A percentile compares a stretch with the other conserved stretches of the same genome.
phyloP scores from a whole-genome alignment of 768 basidiomycete genomes.

The Calocera viscosa region DNA sequence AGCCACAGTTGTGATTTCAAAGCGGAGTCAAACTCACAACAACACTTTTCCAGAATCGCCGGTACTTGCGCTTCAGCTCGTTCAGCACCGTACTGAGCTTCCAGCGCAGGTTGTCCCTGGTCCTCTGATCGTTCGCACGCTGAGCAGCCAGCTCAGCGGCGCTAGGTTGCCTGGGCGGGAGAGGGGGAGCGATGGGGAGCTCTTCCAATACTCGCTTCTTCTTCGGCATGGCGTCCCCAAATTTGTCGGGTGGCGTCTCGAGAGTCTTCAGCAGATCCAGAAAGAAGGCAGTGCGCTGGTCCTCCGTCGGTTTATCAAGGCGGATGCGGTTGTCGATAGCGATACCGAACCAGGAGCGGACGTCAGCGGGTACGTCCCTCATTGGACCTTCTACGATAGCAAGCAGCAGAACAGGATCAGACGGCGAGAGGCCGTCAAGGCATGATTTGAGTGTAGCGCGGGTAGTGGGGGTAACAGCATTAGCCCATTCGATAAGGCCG shows the following conservation, averaged over 20 bases:
- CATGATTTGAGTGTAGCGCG: slow-evolving; percentile 77
- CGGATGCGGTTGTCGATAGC: slow-evolving; percentile 60
- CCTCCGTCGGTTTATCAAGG: slow-evolving; percentile 38
- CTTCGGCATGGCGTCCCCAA: slow-evolving; percentile 77
- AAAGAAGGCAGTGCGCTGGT: slow-evolving; percentile 68
- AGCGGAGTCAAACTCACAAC: slow-evolving; percentile 37
- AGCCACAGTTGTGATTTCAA: background rate
- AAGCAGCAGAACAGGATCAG: slow-evolving; percentile 85
- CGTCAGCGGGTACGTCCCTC: slow-evolving; percentile 59
- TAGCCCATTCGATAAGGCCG: slow-evolving; percentile 72
- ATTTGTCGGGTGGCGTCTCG: slow-evolving; percentile 65
- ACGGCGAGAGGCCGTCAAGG: slow-evolving; percentile 80
- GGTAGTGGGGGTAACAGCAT: slow-evolving; percentile 70
- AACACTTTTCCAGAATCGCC: slow-evolving; percentile 73
- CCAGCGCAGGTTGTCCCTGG: slow-evolving; percentile 71
- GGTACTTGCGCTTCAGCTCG: slow-evolving; percentile 85
- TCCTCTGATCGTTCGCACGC: slow-evolving; percentile 64
- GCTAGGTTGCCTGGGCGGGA: slow-evolving; percentile 71
- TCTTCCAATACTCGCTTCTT: slow-evolving; percentile 74
- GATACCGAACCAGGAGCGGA: slow-evolving; percentile 80
- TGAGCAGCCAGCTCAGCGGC: slow-evolving; percentile 72
- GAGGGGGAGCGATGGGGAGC: slow-evolving; percentile 76
- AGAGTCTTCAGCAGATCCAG: slow-evolving; percentile 55
- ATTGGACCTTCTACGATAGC: slow-evolving; percentile 75
- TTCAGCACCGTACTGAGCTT: slow-evolving; percentile 81